Evolutionary conservation across 1,139 yeast species (phyloP).

Genomic region (Kurtzmaniella quercitrusa): DNA sequence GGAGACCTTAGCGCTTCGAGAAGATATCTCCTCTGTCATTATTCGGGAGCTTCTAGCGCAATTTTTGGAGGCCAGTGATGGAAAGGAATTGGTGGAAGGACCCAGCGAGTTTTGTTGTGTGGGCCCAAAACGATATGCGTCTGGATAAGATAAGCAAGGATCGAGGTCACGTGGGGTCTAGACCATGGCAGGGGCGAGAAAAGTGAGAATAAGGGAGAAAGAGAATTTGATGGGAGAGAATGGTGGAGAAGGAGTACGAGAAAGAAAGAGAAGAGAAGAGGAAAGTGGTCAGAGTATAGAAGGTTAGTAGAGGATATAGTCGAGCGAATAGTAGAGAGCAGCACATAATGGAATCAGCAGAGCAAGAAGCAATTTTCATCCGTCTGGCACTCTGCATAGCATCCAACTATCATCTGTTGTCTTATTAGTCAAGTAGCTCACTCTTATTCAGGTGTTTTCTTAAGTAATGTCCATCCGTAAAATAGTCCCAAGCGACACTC

Average conservation of each 20-base stretch:
- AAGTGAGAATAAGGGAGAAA: neutral
- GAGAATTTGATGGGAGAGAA: too few relatives aligned
- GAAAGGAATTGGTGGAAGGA: too few relatives aligned
- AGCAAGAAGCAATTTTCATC: too few relatives aligned
- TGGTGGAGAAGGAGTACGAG: neutral
- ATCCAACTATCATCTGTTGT: too few relatives aligned
- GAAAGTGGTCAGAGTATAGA: too few relatives aligned
- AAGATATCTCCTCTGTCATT: neutral
- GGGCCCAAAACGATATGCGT: slow-evolving; percentile 1
- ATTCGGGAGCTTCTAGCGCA: too few relatives aligned
- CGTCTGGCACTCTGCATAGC: too few relatives aligned
- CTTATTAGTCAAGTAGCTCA: neutral
- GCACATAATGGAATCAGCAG: too few relatives aligned
- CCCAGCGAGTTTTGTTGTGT: neutral
- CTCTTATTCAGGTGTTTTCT: too few relatives aligned
- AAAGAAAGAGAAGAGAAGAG: neutral
- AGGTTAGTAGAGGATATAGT: too few relatives aligned
- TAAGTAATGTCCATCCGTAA: slow-evolving; percentile 31
- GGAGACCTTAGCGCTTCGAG: neutral
- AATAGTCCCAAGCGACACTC: slow-evolving; percentile 32
- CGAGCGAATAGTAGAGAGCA: too few relatives aligned
- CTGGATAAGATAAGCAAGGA: neutral
- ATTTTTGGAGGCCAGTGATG: too few relatives aligned
- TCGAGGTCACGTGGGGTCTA: neutral
- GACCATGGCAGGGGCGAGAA: neutral